Percentiles rank a stretch among this genome's conserved stretches.
Conservation (phyloP, 345 rosid genomes). For the Turnera subulata region DNA sequence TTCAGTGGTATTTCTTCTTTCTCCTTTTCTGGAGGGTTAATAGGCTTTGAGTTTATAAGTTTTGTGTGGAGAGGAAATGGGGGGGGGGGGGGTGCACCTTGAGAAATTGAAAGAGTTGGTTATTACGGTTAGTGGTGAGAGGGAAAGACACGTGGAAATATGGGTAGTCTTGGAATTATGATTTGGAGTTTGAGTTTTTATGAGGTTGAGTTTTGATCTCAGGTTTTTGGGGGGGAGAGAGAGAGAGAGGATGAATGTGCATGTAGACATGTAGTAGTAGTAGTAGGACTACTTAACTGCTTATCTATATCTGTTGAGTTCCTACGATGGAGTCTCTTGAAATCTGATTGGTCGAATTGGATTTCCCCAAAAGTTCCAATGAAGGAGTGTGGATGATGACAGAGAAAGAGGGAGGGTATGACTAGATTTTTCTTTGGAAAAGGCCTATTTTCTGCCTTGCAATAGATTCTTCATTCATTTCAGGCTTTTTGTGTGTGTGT, state of each 20-base stretch:
- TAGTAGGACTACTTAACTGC: neutral
- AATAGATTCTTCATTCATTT: neutral
- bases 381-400: slow-evolving; percentile 23
- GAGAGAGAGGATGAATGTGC: slow-evolving; percentile 1
- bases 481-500: neutral
- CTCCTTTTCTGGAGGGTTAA: neutral
- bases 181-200: slow-evolving; percentile 14
- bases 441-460: neutral
- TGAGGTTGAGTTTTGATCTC: slow-evolving; percentile 54
- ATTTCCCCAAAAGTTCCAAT: slow-evolving; percentile 28
- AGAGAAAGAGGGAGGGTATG: neutral
- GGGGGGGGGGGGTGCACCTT: slow-evolving; percentile 4
- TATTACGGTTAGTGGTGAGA: slow-evolving; percentile 55
- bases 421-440: slow-evolving; percentile 10
- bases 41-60: slow-evolving; percentile 18
- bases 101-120: slow-evolving; percentile 27
- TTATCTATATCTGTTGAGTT: slow-evolving; percentile 34
- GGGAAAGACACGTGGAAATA: slow-evolving; percentile 66
- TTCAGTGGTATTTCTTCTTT: slow-evolving; percentile 4
- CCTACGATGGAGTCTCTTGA: slow-evolving; percentile 35
- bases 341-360: slow-evolving; percentile 54
- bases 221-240: slow-evolving; percentile 9
- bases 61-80: slow-evolving; percentile 5
- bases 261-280: neutral
- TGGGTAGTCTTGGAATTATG: slow-evolving; percentile 21